phyloP scores from a whole-genome alignment of 2,329 filamentous ascomycete genomes.

The Claviceps africana region DNA sequence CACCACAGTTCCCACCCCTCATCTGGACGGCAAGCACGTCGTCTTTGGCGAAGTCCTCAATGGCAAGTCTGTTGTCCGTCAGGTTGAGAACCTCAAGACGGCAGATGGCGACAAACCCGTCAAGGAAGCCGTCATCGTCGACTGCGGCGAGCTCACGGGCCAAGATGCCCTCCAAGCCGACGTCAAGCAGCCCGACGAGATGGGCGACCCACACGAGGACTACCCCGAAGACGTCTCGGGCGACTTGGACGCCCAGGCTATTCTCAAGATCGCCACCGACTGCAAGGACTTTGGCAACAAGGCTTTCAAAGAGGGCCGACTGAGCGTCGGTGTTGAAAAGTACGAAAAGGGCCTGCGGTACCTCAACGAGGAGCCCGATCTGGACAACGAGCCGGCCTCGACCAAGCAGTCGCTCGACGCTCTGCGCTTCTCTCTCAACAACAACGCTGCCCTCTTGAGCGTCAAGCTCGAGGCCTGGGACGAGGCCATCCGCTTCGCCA shows the following conservation, averaged over 20 bases:
- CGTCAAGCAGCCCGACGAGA: conserved; percentile 58
- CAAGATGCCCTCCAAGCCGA: conserved; percentile 53
- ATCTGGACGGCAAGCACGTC: conserved; percentile 92
- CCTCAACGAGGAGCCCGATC: conserved; percentile 68
- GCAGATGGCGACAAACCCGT: conserved; percentile 63
- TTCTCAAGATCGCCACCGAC: conserved; percentile 66
- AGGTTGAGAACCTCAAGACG: conserved; percentile 74
- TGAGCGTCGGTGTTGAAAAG: conserved; percentile 63
- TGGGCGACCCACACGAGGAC: conserved; percentile 88
- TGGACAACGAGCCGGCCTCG: conserved; percentile 56
- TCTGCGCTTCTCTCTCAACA: conserved; percentile 75
- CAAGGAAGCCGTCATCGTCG: conserved; percentile 57
- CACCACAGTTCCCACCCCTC: conserved; percentile 87
- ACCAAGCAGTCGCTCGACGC: conserved; percentile 53
- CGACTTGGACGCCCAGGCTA: conserved; percentile 49
- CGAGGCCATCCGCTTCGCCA: conserved; percentile 57
- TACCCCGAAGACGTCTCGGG: conserved; percentile 72
- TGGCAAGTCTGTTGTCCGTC: conserved; percentile 80
- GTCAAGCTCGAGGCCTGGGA: conserved; percentile 63
- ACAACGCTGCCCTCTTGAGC: conserved; percentile 74
- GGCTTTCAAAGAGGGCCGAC: conserved; percentile 71
- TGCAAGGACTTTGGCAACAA: conserved; percentile 88
- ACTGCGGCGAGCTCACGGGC: conserved; percentile 76
- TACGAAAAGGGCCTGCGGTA: conserved; percentile 91
- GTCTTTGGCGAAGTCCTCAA: conserved; percentile 91